Evolutionary conservation across 371 early-diverging fungal genomes (phyloP).

Genomic region (Coemansia sp.): DNA sequence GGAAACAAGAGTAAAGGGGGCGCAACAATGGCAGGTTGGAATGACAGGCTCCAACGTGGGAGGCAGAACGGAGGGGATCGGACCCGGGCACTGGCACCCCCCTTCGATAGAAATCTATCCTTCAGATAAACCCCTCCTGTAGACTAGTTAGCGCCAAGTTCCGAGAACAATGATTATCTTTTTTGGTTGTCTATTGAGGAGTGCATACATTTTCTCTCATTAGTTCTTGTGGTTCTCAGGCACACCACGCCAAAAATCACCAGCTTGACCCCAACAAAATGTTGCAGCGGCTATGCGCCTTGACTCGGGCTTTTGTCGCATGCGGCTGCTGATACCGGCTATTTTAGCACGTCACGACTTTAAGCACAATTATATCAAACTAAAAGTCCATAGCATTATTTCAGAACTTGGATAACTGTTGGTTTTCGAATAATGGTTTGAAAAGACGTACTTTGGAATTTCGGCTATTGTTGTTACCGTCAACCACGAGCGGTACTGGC

Average conservation of each 20-base stretch:
- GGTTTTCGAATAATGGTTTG: not conserved
- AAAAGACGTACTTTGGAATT: constrained; percentile 5
- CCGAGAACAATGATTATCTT: constrained; percentile 10
- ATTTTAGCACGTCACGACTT: not conserved
- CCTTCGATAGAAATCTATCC: constrained; percentile 11
- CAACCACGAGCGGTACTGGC: not conserved
- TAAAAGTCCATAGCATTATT: not conserved
- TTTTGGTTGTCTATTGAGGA: constrained; percentile 14
- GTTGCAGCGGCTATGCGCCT: not conserved
- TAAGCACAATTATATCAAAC: not conserved
- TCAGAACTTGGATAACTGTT: not conserved
- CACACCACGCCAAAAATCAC: not conserved
- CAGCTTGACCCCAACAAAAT: not conserved
- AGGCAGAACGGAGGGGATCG: constrained; percentile 8
- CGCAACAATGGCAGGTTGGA: constrained; percentile 12
- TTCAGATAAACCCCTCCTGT: not conserved
- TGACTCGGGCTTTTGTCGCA: not conserved
- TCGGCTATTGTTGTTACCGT: constrained; percentile 9
- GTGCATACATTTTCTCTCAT: constrained; percentile 9
- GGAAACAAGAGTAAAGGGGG: constrained; percentile 1
- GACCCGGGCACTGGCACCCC: constrained; percentile 10
- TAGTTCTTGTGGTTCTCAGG: constrained; percentile 9
- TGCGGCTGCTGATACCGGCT: not conserved
- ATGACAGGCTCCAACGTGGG: constrained; percentile 31
- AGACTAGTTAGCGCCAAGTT: not conserved